These are phyloP conservation scores for Lodderomyces metapsilosis DNA, from an alignment of 1,139 yeast species.

Conservation along the genomic window DNA sequence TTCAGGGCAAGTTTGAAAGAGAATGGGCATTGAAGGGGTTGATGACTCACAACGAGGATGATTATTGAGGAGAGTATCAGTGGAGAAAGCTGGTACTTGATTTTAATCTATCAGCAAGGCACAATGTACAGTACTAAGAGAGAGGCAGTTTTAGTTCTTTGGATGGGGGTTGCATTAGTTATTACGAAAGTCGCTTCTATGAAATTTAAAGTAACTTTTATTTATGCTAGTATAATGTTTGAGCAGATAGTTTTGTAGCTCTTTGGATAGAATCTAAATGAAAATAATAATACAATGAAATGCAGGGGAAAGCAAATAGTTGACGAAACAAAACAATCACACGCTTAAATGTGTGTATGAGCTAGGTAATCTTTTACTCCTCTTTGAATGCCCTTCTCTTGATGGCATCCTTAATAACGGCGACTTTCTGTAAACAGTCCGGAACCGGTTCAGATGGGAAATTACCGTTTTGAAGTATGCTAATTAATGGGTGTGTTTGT, in stretches of 20 bases:
- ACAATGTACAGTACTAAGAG: not conserved
- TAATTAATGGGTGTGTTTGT: constrained; percentile 64
- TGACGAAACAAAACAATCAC: not conserved
- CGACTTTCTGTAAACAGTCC: constrained; percentile 48
- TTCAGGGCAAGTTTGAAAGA: constrained; percentile 75
- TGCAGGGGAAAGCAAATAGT: constrained; percentile 1
- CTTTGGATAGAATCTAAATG: constrained; percentile 1
- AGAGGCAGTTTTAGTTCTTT: not conserved
- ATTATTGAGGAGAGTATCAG: constrained; percentile 4
- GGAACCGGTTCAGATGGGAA: constrained; percentile 55
- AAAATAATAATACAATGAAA: constrained; percentile 1
- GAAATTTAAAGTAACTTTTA: not conserved
- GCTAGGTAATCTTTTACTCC: too few relatives aligned
- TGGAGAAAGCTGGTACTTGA: not conserved
- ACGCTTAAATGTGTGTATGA: too few relatives aligned
- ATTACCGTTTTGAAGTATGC: constrained; percentile 59
- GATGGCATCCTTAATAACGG: constrained; percentile 40
- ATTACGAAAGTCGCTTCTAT: constrained; percentile 1
- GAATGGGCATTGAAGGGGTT: constrained; percentile 93
- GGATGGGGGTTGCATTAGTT: not conserved
- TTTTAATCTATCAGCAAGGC: not conserved
- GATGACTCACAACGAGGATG: constrained; percentile 22
- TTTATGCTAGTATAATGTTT: not conserved
- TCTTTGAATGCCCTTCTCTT: constrained; percentile 42
- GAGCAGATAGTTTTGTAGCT: constrained; percentile 1